Conservation (phyloP, 148 eudicot genomes). For the Rhododendron ferrugineum region DNA sequence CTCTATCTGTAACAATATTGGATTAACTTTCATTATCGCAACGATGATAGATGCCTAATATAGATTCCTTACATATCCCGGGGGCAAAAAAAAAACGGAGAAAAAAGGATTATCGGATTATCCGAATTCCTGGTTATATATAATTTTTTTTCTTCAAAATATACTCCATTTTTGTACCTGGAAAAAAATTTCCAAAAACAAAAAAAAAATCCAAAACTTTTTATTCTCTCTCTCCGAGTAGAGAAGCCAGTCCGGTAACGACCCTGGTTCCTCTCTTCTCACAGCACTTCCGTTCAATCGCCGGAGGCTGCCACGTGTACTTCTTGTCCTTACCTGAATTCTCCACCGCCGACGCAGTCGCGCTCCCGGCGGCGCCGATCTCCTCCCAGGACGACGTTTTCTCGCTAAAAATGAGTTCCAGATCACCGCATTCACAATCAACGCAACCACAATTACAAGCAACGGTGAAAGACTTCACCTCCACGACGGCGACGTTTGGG, state of each 20-base stretch:
- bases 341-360: neutral
- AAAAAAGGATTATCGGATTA: slow-evolving; percentile 1
- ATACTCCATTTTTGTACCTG: neutral
- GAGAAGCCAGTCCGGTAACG: slow-evolving; percentile 59
- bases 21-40: neutral
- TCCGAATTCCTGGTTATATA: neutral
- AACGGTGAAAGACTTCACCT: neutral
- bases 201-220: slow-evolving; percentile 24
- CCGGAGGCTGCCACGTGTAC: slow-evolving; percentile 48
- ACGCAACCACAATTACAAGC: neutral
- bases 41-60: neutral
- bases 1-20: neutral
- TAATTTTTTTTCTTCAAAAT: neutral
- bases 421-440: slow-evolving; percentile 11
- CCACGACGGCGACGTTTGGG: neutral
- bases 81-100: neutral
- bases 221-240: slow-evolving; percentile 48
- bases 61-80: slow-evolving; percentile 12
- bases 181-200: neutral
- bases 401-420: slow-evolving; percentile 33
- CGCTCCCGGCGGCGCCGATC: neutral
- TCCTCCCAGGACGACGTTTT: neutral
- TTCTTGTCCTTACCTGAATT: slow-evolving; percentile 17
- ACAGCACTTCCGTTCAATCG: slow-evolving; percentile 40
- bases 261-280: slow-evolving; percentile 38